Evolutionary conservation across 805 yeast genomes (phyloP).

Genomic region (Candida mattraensis): DNA sequence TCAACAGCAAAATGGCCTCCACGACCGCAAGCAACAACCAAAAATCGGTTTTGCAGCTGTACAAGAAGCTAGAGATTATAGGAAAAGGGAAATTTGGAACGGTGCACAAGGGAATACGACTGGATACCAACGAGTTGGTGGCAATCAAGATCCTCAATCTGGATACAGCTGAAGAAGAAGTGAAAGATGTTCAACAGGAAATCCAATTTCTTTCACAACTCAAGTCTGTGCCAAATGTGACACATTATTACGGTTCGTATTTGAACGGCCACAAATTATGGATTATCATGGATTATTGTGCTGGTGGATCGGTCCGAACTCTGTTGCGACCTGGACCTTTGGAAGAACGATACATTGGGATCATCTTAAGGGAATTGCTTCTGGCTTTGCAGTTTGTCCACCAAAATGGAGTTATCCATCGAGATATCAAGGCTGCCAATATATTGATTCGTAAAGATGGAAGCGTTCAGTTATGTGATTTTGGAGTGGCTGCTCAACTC

Average conservation of each 20-base stretch:
- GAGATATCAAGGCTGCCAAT: conserved; percentile 97
- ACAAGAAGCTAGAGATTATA: conserved; percentile 82
- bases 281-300: conserved; percentile 97
- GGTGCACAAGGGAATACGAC: conserved; percentile 82
- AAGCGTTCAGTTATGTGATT: conserved; percentile 87
- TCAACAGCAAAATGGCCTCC: no score
- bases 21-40: no score
- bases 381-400: conserved; percentile 81
- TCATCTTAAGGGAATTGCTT: conserved; percentile 81
- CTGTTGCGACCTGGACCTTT: conserved; percentile 81
- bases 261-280: conserved; percentile 87
- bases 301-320: conserved; percentile 93
- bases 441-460: conserved; percentile 84
- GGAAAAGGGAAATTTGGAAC: conserved; percentile 98
- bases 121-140: conserved; percentile 70
- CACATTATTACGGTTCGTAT: conserved; percentile 88
- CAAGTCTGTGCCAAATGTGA: conserved; percentile 85
- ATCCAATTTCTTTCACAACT: conserved; percentile 81
- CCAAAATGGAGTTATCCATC: conserved; percentile 85
- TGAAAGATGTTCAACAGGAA: conserved; percentile 91
- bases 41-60: conserved; percentile 37
- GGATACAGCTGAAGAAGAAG: conserved; percentile 93
- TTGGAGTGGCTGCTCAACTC: conserved; percentile 96
- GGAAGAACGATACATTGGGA: conserved; percentile 80
- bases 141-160: conserved; percentile 92